Evolutionary conservation across 2,329 filamentous ascomycete genomes (phyloP).

Genomic region (Fusarium sambucinum): DNA sequence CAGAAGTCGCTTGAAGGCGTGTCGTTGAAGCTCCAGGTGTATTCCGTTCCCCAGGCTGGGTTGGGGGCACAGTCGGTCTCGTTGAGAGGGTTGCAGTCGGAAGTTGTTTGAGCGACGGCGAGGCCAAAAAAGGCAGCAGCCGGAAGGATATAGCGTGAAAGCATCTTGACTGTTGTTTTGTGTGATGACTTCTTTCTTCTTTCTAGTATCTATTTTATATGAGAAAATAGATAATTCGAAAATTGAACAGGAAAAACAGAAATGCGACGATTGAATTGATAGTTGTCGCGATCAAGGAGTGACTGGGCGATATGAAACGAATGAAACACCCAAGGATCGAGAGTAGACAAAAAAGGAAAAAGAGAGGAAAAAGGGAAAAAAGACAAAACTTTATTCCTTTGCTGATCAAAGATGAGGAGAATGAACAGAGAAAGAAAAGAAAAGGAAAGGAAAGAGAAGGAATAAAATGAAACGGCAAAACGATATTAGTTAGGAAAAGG

Average conservation of each 20-base stretch:
- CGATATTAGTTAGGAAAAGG: constrained; percentile 24
- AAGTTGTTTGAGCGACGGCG: constrained; percentile 78
- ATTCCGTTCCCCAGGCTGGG: constrained; percentile 74
- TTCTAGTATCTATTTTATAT: neutral
- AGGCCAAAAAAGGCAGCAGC: constrained; percentile 59
- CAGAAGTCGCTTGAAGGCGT: constrained; percentile 72
- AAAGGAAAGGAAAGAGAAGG: neutral
- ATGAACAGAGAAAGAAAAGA: constrained; percentile 8
- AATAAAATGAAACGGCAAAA: constrained; percentile 12
- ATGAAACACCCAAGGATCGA: constrained; percentile 34
- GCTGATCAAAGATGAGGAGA: constrained; percentile 2
- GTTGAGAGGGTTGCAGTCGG: constrained; percentile 82
- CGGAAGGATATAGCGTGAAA: constrained; percentile 48
- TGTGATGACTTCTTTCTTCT: neutral
- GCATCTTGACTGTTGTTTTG: constrained; percentile 33
- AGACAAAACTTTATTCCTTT: neutral
- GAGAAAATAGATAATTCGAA: constrained; percentile 11
- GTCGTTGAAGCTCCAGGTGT: constrained; percentile 73
- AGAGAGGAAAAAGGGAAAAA: constrained; percentile 19
- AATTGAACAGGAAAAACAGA: neutral
- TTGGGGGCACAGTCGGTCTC: constrained; percentile 75
- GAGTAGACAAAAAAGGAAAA: constrained; percentile 31
- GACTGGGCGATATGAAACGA: constrained; percentile 30
- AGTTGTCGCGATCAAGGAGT: constrained; percentile 40
- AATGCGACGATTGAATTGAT: constrained; percentile 8